phyloP scores from a whole-genome alignment of 257 asterid species.

The Nemophila menziesii region DNA sequence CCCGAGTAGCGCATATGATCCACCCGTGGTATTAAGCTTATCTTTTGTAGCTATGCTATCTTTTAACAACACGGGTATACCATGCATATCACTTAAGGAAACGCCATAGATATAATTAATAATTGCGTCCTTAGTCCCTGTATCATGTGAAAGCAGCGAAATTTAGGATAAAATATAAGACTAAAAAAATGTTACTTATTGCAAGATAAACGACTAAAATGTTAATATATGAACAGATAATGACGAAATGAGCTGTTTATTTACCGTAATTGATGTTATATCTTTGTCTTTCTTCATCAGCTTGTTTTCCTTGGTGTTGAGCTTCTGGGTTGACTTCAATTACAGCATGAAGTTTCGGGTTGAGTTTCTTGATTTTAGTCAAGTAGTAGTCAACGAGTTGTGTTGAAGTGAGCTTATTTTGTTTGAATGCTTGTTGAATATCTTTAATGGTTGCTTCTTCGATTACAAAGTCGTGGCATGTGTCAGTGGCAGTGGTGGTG shows the following conservation, averaged over 20 bases:
- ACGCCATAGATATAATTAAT: too few relatives aligned
- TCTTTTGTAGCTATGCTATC: conserved; percentile 42
- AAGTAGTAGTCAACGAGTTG: conserved; percentile 39
- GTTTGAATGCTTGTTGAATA: conserved; percentile 24
- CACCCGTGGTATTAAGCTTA: conserved; percentile 37
- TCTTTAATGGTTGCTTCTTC: conserved; percentile 30
- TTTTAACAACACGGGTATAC: conserved; percentile 48
- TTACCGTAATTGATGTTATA: not conserved
- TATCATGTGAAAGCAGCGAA: too few relatives aligned
- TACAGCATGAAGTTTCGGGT: conserved; percentile 36
- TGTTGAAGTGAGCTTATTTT: conserved; percentile 25
- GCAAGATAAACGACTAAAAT: too few relatives aligned
- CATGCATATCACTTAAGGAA: conserved; percentile 29
- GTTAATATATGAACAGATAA: too few relatives aligned
- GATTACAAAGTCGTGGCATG: too few relatives aligned
- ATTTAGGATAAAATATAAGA: too few relatives aligned
- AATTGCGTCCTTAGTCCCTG: too few relatives aligned
- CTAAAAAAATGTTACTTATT: too few relatives aligned
- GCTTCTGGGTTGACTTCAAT: conserved; percentile 55
- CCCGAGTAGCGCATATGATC: conserved; percentile 43
- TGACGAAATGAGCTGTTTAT: too few relatives aligned
- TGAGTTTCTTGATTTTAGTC: conserved; percentile 27
- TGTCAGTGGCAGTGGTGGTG: too few relatives aligned
- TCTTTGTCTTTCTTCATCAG: conserved; percentile 23
- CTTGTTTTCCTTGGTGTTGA: conserved; percentile 24